Evolutionary conservation across 139 green algal genomes (phyloP).

Genomic region (Asterochloris erici): DNA sequence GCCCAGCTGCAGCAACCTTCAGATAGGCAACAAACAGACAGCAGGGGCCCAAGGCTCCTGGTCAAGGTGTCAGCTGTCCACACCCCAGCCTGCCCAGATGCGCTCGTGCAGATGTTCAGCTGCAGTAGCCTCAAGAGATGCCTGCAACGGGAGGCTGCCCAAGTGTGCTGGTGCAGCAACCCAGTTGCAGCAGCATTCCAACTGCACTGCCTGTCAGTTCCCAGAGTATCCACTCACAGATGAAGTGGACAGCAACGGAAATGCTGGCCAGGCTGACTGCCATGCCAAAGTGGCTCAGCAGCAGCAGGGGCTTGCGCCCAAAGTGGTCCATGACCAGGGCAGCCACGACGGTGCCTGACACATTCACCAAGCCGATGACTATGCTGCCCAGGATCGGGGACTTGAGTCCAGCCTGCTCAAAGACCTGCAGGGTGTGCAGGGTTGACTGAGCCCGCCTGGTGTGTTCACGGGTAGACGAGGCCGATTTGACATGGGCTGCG

Average conservation of each 20-base stretch:
- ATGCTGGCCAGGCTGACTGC: slow-evolving; percentile 39
- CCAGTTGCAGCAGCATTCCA: too few relatives aligned
- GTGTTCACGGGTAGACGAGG: neutral
- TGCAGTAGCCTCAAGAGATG: too few relatives aligned
- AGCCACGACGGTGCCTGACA: slow-evolving; percentile 40
- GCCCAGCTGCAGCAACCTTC: too few relatives aligned
- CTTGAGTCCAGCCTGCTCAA: slow-evolving; percentile 55
- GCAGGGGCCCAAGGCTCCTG: too few relatives aligned
- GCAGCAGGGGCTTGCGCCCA: slow-evolving; percentile 52
- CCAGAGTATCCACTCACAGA: neutral
- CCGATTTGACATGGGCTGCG: neutral
- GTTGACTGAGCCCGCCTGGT: neutral
- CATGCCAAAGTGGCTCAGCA: slow-evolving; percentile 63
- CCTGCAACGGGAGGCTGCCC: too few relatives aligned
- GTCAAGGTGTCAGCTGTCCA: too few relatives aligned
- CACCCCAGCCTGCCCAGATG: too few relatives aligned
- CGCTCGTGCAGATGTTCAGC: too few relatives aligned
- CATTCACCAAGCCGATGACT: slow-evolving; percentile 61
- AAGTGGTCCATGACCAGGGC: slow-evolving; percentile 44
- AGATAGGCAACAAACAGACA: too few relatives aligned
- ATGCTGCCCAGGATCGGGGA: slow-evolving; percentile 59
- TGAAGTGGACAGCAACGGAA: slow-evolving; percentile 5
- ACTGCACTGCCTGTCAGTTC: neutral
- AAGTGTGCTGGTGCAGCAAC: too few relatives aligned
- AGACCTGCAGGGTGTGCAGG: slow-evolving; percentile 38